Evolutionary conservation across 352 stramenopile species (phyloP).

Genomic region (Blastocystis hominis): DNA sequence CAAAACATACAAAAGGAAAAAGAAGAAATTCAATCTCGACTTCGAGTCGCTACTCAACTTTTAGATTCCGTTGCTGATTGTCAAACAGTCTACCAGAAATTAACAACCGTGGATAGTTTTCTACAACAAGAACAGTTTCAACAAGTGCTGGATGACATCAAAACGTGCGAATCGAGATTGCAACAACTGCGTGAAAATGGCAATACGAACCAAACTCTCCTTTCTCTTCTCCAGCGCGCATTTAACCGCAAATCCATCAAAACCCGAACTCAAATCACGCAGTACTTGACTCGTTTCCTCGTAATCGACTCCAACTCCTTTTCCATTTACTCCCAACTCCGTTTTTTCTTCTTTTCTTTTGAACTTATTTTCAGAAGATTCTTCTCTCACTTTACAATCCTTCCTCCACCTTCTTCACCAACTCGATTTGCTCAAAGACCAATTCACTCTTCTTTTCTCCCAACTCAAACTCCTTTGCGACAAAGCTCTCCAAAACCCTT

Average conservation of each 20-base stretch:
- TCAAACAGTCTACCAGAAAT: constrained; percentile 9
- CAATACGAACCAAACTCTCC: neutral
- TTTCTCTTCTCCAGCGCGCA: neutral
- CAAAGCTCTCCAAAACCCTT: neutral
- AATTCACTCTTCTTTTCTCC: neutral
- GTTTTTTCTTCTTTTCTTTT: neutral
- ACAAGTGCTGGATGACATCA: neutral
- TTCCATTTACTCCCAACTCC: neutral
- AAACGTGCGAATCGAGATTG: neutral
- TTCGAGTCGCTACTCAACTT: neutral
- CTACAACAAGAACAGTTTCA: neutral
- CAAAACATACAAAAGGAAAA: neutral
- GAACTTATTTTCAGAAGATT: neutral
- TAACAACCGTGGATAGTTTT: neutral
- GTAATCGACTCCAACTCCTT: neutral
- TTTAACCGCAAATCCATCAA: neutral
- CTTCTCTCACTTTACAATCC: neutral
- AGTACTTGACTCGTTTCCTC: neutral
- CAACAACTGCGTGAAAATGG: neutral
- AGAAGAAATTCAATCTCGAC: neutral
- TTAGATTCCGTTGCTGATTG: neutral
- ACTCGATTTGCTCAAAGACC: neutral
- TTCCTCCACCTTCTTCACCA: neutral
- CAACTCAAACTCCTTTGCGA: neutral
- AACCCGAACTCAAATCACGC: neutral